Percentiles rank a stretch among this genome's conserved stretches.
These are phyloP conservation scores for Thielaviopsis musarum DNA, from an alignment of 2,329 filamentous ascomycete species.

Conservation along the genomic window DNA sequence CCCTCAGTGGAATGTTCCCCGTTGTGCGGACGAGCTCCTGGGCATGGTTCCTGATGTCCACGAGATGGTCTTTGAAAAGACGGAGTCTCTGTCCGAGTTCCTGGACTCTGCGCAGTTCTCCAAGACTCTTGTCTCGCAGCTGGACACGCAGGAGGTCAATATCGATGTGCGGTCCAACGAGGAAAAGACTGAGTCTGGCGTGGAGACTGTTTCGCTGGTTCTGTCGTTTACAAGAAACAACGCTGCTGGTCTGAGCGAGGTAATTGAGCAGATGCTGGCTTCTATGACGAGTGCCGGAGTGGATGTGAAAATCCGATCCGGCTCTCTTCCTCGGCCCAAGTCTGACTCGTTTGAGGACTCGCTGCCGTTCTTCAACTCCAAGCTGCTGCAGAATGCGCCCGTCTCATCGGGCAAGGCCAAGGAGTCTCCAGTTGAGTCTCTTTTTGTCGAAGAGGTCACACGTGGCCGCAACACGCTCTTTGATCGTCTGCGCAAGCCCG, in stretches of 20 bases:
- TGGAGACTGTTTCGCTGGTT: conserved; percentile 44
- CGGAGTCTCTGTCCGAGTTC: conserved; percentile 60
- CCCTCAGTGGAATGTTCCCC: conserved; percentile 93
- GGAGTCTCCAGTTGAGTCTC: conserved; percentile 76
- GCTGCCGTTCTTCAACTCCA: conserved; percentile 90
- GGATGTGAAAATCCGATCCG: conserved; percentile 75
- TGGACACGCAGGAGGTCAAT: conserved; percentile 81
- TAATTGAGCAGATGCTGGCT: conserved; percentile 82
- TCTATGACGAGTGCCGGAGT: conserved; percentile 76
- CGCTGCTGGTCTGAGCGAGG: conserved; percentile 83
- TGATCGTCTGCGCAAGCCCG: conserved; percentile 83
- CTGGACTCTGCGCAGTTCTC: conserved; percentile 69
- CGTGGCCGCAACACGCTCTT: conserved; percentile 72
- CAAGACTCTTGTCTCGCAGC: conserved; percentile 62
- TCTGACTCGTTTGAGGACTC: conserved; percentile 98
- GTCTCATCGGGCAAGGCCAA: conserved; percentile 47
- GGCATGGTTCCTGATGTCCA: conserved; percentile 97
- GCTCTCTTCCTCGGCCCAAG: conserved; percentile 92
- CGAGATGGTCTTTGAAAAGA: conserved; percentile 69
- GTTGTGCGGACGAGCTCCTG: conserved; percentile 89
- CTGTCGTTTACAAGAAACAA: conserved; percentile 94
- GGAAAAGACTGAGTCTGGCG: conserved; percentile 39
- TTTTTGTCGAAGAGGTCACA: conserved; percentile 65
- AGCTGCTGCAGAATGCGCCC: conserved; percentile 84
- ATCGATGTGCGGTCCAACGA: conserved; percentile 49